Conservation (phyloP, 176 grass and related monocot species). For the Phoenix dactylifera region DNA sequence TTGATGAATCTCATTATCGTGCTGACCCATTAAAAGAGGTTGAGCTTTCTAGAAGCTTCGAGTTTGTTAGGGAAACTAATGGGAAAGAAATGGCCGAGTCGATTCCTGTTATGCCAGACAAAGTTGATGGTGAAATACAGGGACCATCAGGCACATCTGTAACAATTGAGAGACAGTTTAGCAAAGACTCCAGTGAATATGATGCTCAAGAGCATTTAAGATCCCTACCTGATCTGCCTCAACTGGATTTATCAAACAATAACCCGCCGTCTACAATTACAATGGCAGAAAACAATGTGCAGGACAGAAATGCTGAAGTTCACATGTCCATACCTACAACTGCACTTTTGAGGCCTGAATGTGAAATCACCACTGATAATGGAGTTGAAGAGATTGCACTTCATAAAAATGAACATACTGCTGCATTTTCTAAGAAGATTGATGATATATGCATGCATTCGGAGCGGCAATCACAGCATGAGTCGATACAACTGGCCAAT, state of each 20-base stretch:
- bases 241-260: constrained; percentile 17
- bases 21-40: background rate
- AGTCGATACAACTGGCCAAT: constrained; percentile 11
- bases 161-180: constrained; percentile 17
- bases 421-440: constrained; percentile 2
- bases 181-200: constrained; percentile 18
- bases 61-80: constrained; percentile 13
- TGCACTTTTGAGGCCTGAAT: background rate
- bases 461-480: constrained; percentile 13
- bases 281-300: constrained; percentile 9
- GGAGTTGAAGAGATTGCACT: background rate
- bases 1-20: too few species aligned
- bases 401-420: background rate
- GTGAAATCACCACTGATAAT: background rate
- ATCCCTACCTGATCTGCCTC: constrained; percentile 2
- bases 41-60: background rate
- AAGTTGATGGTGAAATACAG: constrained; percentile 2
- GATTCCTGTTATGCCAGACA: background rate
- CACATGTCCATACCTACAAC: constrained; percentile 21
- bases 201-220: constrained; percentile 15
- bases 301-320: constrained; percentile 3
- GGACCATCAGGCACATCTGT: constrained; percentile 11
- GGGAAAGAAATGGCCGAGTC: constrained; percentile 10
- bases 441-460: constrained; percentile 14
- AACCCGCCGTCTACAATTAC: constrained; percentile 8